These are phyloP conservation scores for Pseudoturritis turrita DNA, from an alignment of 345 rosid species.

Conservation along the genomic window DNA sequence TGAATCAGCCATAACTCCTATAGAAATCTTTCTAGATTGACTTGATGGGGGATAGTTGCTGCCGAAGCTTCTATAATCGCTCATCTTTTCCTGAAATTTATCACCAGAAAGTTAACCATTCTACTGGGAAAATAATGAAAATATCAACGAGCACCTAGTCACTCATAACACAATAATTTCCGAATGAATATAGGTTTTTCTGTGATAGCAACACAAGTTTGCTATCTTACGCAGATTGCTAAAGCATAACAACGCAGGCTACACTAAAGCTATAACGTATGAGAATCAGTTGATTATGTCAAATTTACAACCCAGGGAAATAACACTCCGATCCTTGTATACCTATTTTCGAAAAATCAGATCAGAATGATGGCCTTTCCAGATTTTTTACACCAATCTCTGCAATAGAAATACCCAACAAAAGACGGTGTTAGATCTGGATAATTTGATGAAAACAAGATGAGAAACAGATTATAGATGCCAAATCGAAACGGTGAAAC, in stretches of 20 bases:
- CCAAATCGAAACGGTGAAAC: neutral
- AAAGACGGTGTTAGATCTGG: neutral
- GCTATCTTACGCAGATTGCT: neutral
- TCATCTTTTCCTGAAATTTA: conserved; percentile 50
- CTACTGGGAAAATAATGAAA: neutral
- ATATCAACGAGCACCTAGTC: neutral
- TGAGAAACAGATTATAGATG: neutral
- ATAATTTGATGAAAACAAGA: neutral
- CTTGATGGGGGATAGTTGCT: conserved; percentile 53
- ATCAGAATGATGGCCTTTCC: neutral
- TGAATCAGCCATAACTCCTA: conserved; percentile 65
- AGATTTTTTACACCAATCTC: neutral
- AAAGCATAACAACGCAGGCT: neutral
- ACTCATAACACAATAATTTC: neutral
- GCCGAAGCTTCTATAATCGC: conserved; percentile 52
- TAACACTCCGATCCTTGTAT: neutral
- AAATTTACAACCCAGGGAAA: neutral
- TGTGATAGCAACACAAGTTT: neutral
- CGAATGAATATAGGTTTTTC: neutral
- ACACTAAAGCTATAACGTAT: neutral
- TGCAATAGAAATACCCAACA: neutral
- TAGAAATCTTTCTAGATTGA: conserved; percentile 77
- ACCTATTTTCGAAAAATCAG: neutral
- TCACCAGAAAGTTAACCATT: conserved; percentile 1
- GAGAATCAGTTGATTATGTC: neutral